Evolutionary conservation across 192 early-diverging fungal species (phyloP), one percentile per base, ranked within the genome.

Genomic region (Fimicolochytrium jonesii): DNA sequence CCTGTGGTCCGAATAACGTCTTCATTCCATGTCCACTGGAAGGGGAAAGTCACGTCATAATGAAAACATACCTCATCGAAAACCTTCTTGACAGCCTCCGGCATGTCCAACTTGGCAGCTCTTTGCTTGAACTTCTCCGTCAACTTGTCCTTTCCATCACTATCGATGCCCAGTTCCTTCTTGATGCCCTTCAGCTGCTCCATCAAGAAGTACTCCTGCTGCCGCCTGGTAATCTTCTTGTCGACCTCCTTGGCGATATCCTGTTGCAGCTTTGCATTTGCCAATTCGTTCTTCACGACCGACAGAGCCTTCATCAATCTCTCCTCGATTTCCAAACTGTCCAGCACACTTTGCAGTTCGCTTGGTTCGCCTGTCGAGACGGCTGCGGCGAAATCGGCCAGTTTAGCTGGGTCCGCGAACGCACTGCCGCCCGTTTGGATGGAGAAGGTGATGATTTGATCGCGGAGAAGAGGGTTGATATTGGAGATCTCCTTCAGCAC

Each of bases 151-250:
- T 99, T 99, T 43, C 97, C 97, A 67, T 99, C 97, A 48, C 82
- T 86, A 67, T 99, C 97, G 32, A 99, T 84, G 10, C 97, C 97
- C 17, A 99, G 81, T 74, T 99, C 94, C 79, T 95, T 95, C 74
- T 99, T 99, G 72, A 99, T 99, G 0, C 94, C 94, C 75, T 96
- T 97, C 60, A 99, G 82, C 73, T 99, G 97, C 77, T 99, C 97
- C 93, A 96, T 97, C 71, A 99, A 72, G 58, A 94, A 99, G 77
- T 94, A 99, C 73, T 99, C 97, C 63, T 96, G 92, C 78, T 99
- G 92, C 25, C 94, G 83, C 61, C 94, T 87, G 3, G 90, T 91
- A 62, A 99, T 99, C 78, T 97, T 97, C 59, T 89, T 88, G 71
- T 99, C 96, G 17, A 99, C 96, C 64, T 96, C 92, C 61, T 94